Evolutionary conservation across 2,329 filamentous ascomycete species (phyloP).

Genomic region (Lachnellula hyalina): DNA sequence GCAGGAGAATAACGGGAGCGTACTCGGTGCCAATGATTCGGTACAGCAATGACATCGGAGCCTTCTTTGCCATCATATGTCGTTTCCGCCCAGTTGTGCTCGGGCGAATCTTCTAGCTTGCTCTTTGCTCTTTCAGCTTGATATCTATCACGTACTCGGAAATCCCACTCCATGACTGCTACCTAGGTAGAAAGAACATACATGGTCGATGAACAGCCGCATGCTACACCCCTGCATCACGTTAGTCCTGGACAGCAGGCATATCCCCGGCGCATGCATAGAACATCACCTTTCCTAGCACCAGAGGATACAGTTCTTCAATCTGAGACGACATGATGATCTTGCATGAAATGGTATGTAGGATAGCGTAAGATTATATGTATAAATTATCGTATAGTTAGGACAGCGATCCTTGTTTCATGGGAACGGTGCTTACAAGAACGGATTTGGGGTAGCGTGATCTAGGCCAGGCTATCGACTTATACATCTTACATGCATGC

Average conservation of each 20-base stretch:
- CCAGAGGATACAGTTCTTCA: not conserved
- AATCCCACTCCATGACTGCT: not conserved
- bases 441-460: no score
- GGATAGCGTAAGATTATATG: not conserved
- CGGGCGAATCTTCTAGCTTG: constrained; percentile 3
- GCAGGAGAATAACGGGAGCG: not conserved
- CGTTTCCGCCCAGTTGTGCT: constrained; percentile 8
- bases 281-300: not conserved
- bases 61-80: constrained; percentile 9
- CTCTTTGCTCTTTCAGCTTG: not conserved
- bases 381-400: no score
- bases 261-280: not conserved
- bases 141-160: not conserved
- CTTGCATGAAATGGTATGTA: not conserved
- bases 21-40: constrained; percentile 10
- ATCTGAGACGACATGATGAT: not conserved
- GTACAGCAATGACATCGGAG: constrained; percentile 3
- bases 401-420: no score
- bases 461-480: no score
- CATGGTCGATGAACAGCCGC: not conserved
- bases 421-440: no score
- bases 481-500: no score
- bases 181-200: not conserved
- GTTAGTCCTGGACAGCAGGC: not conserved
- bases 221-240: not conserved